Percentiles rank a stretch among this genome's conserved stretches.
Conservation (phyloP, 768 basidiomycete genomes). For the Boletus barrowsii region DNA sequence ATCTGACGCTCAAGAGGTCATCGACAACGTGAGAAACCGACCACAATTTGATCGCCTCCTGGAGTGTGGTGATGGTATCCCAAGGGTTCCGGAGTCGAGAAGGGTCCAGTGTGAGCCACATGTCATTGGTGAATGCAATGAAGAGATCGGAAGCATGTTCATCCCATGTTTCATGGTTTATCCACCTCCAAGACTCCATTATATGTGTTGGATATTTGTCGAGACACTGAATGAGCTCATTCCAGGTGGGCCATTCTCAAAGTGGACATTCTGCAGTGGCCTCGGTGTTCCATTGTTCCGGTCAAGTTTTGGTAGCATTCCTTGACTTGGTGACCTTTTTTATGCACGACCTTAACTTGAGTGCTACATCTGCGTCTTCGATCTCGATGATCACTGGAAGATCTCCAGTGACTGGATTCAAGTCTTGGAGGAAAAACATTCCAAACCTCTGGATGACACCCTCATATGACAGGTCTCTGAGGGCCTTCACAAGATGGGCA, state of each 20-base stretch:
- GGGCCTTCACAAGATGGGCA: not conserved
- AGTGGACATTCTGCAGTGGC: conserved; percentile 1
- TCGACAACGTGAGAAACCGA: not conserved
- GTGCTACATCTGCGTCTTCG: not conserved
- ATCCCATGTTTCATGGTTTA: not conserved
- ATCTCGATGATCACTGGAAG: not conserved
- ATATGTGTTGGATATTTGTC: not conserved
- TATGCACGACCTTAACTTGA: not conserved
- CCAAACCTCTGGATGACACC: conserved; percentile 3
- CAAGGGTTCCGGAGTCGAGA: not conserved
- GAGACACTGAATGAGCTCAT: not conserved
- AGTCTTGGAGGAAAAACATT: conserved; percentile 7
- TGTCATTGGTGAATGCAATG: not conserved
- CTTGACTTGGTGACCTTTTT: not conserved
- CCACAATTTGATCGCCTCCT: conserved; percentile 2
- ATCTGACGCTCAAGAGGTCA: not conserved
- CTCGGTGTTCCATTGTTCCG: not conserved
- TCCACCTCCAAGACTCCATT: not conserved
- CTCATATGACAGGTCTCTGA: conserved; percentile 2
- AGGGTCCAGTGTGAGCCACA: conserved; percentile 1
- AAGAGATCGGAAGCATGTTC: conserved; percentile 1
- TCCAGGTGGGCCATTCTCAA: conserved; percentile 4
- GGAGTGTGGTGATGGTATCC: not conserved
- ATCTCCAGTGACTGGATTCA: conserved; percentile 4
- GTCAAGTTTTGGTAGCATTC: not conserved